These are phyloP conservation scores for Saccharomycopsis hybrid DNA, from an alignment of 1,139 yeast genomes.

Conservation along the genomic window DNA sequence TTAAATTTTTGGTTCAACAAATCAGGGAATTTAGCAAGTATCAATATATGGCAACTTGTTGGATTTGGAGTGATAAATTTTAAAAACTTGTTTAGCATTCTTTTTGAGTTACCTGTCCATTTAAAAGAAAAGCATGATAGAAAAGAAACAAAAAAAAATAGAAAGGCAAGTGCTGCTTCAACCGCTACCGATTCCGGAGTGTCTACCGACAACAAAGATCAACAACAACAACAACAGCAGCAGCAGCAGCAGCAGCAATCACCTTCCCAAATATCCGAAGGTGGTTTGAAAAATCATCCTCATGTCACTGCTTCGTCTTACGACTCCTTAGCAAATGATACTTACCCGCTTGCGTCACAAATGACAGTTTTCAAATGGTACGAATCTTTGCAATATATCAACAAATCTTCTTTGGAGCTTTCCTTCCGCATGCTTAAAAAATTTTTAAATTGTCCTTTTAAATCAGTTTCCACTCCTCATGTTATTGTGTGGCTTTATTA, in stretches of 20 bases:
- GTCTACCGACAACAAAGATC: no score
- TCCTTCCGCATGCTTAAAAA: slow-evolving; percentile 59
- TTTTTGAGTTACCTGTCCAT: slow-evolving; percentile 65
- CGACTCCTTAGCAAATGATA: slow-evolving; percentile 18
- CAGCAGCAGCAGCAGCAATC: not conserved
- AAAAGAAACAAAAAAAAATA: slow-evolving; percentile 56
- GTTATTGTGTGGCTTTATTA: slow-evolving; percentile 68
- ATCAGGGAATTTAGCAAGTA: slow-evolving; percentile 66
- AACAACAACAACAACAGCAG: not conserved
- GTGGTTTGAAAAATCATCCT: no score
- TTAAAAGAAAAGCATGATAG: slow-evolving; percentile 65
- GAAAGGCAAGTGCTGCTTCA: slow-evolving; percentile 22
- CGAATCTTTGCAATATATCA: slow-evolving; percentile 45
- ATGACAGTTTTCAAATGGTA: slow-evolving; percentile 51
- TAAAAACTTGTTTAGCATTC: slow-evolving; percentile 64
- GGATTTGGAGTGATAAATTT: slow-evolving; percentile 63
- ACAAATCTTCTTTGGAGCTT: slow-evolving; percentile 60
- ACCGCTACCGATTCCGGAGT: slow-evolving; percentile 15
- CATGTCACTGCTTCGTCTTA: slow-evolving; percentile 20
- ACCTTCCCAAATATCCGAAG: no score
- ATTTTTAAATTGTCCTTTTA: slow-evolving; percentile 63
- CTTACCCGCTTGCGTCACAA: slow-evolving; percentile 35
- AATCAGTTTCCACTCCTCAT: slow-evolving; percentile 59
- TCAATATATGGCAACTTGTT: slow-evolving; percentile 64
- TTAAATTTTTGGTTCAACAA: slow-evolving; percentile 71